phyloP scores from a whole-genome alignment of 2,329 filamentous ascomycete species.

The Madurella fahalii region DNA sequence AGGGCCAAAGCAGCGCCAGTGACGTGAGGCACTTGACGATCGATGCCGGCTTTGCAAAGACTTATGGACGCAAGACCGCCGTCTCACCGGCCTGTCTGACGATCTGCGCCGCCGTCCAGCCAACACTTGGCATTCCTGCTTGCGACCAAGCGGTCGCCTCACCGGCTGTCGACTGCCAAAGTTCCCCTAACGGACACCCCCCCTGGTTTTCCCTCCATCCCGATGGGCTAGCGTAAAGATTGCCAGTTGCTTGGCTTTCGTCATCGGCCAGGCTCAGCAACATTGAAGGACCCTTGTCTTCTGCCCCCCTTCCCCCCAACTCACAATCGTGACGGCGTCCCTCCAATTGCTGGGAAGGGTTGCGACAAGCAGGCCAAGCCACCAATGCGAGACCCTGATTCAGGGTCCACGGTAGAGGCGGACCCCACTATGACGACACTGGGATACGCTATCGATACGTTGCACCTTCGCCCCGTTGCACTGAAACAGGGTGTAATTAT shows the following conservation, averaged over 20 bases:
- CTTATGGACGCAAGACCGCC: not conserved
- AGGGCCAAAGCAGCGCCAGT: slow-evolving; percentile 1
- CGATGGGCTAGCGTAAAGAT: too few relatives aligned
- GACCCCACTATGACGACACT: slow-evolving; percentile 2
- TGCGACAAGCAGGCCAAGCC: not conserved
- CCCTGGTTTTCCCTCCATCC: too few relatives aligned
- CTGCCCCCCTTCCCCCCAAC: too few relatives aligned
- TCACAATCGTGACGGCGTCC: too few relatives aligned
- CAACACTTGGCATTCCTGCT: not conserved
- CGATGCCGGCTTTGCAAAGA: not conserved
- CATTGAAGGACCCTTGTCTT: not conserved
- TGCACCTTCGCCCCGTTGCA: too few relatives aligned
- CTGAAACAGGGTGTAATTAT: not conserved
- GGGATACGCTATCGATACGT: too few relatives aligned
- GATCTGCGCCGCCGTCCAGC: not conserved
- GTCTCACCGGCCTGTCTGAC: not conserved
- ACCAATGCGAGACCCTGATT: not conserved
- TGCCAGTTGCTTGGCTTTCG: not conserved
- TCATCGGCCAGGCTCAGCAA: not conserved
- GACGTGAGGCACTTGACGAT: slow-evolving; percentile 3
- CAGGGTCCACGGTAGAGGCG: not conserved
- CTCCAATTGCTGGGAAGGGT: too few relatives aligned
- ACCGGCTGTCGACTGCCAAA: too few relatives aligned
- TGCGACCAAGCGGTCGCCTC: too few relatives aligned
- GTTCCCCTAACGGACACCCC: too few relatives aligned